Evolutionary conservation across 164 flowering plant species (phyloP), one percentile per base, ranked within the genome.

Genomic region (Kingdonia uniflora): DNA sequence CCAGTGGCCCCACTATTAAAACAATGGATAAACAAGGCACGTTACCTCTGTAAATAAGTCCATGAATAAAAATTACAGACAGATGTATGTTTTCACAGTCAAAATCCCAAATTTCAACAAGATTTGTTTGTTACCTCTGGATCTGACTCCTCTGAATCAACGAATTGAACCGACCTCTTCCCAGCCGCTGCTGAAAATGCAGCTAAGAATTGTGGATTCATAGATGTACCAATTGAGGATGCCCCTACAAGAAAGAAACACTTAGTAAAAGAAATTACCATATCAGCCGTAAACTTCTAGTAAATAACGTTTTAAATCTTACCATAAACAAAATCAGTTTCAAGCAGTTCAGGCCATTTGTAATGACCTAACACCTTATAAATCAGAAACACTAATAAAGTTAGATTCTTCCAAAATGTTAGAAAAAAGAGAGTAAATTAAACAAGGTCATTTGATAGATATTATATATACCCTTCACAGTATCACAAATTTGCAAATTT

Each of bases 101-200:
- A n/a, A n/a, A n/a, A n/a, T n/a, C n/a, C n/a, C n/a, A n/a, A 29
- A 29, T 3, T 29, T 3, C 35, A 29, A 29, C 8, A 4, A 29
- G 35, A 3, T 4, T 29, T 29, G 8, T 3, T 3, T 29, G 52
- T 63, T 70, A 89, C 97, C 82, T 84, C 90, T 51, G 97, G 97
- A 69, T 90, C 97, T 63, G 97, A 86, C 68, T 89, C 97, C 48
- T 86, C 81, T 19, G 95, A 86, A 13, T 90, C 97, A 49, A 62
- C 60, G 41, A 43, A 64, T 39, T 67, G 72, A 49, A 45, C 35
- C 17, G 88, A 70, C 61, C 58, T 72, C 70, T 90, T 86, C 42
- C 97, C 97, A 59, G 80, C 70, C 40, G 95, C 95, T 48, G 91
- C 78, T 35, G 97, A 69, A 80, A 90, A 90, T 58, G 87, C 83